Evolutionary conservation across 2,329 filamentous ascomycete genomes (phyloP), one percentile per base, ranked within the genome.

Genomic region (Colletotrichum cordylinicola): DNA sequence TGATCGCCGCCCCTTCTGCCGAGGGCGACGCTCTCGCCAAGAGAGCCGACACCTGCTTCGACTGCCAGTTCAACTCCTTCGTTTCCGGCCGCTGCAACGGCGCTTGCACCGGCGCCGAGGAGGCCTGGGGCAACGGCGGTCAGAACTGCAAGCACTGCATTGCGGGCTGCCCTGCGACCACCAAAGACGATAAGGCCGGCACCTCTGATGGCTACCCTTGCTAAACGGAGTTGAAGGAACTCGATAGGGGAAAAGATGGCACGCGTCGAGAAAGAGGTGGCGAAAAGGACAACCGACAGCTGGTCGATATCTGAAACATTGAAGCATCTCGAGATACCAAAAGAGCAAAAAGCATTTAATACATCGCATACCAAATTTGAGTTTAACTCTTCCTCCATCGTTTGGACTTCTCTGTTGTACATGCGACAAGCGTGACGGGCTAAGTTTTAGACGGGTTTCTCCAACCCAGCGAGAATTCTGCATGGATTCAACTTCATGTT

Each of bases 121-220:
- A 35, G 48, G 4, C 18, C n/a, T 61, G 27, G 58, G 35, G 21
- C 9, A 48, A 31, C 52, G n/a, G 16, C 31, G 48, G 66, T 2
- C 66, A 58, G 66, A 29, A n/a, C n/a, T 68, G 66, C 66, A 37
- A 56, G 31, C 18, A 39, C n/a, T 68, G 48, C 52, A 37, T 68
- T 15, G 48, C 31, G 2, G 48, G 66, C 18, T 68, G 66, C 33
- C 66, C 66, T 8, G 66, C 27, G 16, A 61, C 58, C 5, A 35
- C n/a, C n/a, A n/a, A n/a, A n/a, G n/a, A n/a, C n/a, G n/a, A n/a
- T n/a, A n/a, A 60, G 43, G 27, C 58, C 58, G 58, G 58, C 16
- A 61, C 58, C 27, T 61, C 27, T 61, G 29, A 16, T 18, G 58
- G 58, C 31, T 61, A 33, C 31, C 4, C 29, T 61, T 61, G 58